Evolutionary conservation across 1,284 basidiomycete genomes (phyloP).

Genomic region (Cystobasidium pallidum): DNA sequence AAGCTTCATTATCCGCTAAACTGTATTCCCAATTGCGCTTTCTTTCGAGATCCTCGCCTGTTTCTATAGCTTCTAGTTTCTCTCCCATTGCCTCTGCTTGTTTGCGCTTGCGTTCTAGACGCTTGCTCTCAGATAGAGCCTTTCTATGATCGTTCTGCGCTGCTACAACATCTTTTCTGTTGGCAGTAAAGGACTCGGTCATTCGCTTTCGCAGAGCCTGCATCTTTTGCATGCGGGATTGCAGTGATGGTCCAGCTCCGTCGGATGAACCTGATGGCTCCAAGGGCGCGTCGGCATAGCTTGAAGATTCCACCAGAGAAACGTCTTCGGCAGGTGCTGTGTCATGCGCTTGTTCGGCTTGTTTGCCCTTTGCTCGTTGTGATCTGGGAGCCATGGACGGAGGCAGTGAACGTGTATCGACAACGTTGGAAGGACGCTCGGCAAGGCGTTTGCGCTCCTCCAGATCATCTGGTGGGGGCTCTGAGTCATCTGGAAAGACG

Average conservation of each 20-base stretch:
- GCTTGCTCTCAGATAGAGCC: conserved; percentile 73
- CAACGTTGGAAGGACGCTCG: conserved; percentile 36
- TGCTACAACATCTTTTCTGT: conserved; percentile 77
- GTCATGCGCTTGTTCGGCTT: conserved; percentile 41
- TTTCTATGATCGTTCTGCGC: conserved; percentile 76
- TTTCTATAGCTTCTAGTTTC: conserved; percentile 84
- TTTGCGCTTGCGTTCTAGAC: conserved; percentile 81
- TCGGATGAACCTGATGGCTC: not conserved
- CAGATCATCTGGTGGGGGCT: conserved; percentile 39
- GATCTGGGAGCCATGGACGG: not conserved
- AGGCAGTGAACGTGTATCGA: conserved; percentile 1
- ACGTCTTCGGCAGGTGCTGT: not conserved
- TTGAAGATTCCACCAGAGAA: conserved; percentile 5
- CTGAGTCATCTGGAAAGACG: conserved; percentile 41
- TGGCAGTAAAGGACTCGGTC: conserved; percentile 74
- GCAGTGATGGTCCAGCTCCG: conserved; percentile 58
- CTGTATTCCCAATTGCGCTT: conserved; percentile 91
- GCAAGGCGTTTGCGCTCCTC: conserved; percentile 36
- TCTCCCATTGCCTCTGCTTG: conserved; percentile 83
- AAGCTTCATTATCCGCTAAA: conserved; percentile 89
- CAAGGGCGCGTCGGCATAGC: not conserved
- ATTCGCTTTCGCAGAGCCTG: conserved; percentile 73
- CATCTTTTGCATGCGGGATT: conserved; percentile 76
- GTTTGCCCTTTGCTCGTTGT: conserved; percentile 27
- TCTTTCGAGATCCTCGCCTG: conserved; percentile 71